phyloP scores from a whole-genome alignment of 768 basidiomycete species.

The Hypsizygus marmoreus region DNA sequence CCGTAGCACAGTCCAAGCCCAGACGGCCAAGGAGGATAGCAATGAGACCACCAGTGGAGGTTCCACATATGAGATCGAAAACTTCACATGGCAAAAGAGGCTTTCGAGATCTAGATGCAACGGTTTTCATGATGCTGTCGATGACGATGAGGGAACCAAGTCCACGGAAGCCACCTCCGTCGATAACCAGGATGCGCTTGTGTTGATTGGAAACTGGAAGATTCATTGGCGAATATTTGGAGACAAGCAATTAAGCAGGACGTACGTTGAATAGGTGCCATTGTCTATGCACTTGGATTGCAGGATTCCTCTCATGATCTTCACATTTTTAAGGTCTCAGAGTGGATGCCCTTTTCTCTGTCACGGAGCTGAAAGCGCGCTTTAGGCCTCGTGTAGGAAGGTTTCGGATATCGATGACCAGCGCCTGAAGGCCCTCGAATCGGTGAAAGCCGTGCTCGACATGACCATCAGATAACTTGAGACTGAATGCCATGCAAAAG shows the following conservation, averaged over 20 bases:
- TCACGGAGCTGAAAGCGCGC: no score
- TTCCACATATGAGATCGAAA: conserved; percentile 32
- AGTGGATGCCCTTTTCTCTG: no score
- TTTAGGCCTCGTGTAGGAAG: no score
- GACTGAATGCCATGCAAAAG: no score
- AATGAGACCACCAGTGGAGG: conserved; percentile 28
- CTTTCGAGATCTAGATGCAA: conserved; percentile 17
- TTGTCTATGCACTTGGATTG: no score
- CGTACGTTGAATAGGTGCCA: neutral
- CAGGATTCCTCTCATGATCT: no score
- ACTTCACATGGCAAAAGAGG: conserved; percentile 26
- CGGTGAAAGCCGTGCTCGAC: no score
- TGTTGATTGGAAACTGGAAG: conserved; percentile 4
- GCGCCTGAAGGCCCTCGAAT: no score
- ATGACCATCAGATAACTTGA: no score
- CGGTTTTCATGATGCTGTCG: conserved; percentile 22
- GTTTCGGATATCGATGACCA: no score
- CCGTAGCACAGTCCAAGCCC: conserved; percentile 24
- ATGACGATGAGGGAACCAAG: conserved; percentile 24
- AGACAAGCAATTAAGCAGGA: neutral
- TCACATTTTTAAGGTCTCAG: no score
- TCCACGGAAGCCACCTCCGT: conserved; percentile 30
- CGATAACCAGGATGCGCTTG: conserved; percentile 25
- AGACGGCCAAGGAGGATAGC: conserved; percentile 29
- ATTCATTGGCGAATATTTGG: neutral